phyloP scores from a whole-genome alignment of 305 asterid species.

The Fraxinus sp. region DNA sequence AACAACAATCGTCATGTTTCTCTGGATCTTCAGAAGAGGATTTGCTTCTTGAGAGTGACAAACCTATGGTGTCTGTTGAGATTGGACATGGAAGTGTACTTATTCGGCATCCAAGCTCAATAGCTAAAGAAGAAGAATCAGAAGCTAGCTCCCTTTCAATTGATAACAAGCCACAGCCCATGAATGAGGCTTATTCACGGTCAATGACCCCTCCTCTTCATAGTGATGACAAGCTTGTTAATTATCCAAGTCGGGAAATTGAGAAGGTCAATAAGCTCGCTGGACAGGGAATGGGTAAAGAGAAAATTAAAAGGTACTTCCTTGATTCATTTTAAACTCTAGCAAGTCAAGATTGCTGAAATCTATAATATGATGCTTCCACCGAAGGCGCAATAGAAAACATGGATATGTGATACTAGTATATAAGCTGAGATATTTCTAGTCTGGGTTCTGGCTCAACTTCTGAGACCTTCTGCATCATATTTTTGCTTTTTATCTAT shows the following conservation, averaged over 20 bases:
- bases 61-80: conserved; percentile 94
- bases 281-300: conserved; percentile 41
- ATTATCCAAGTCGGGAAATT: conserved; percentile 32
- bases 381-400: not conserved
- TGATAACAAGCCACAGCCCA: conserved; percentile 60
- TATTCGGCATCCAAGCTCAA: conserved; percentile 80
- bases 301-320: conserved; percentile 62
- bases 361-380: conserved; percentile 12
- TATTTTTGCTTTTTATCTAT: not conserved
- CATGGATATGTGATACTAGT: not conserved
- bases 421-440: conserved; percentile 4
- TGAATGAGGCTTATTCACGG: conserved; percentile 36
- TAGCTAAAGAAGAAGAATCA: conserved; percentile 89
- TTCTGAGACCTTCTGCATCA: not conserved
- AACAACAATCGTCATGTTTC: conserved; percentile 73
- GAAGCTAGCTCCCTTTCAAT: conserved; percentile 95
- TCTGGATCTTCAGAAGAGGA: conserved; percentile 90
- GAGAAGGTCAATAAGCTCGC: conserved; percentile 56
- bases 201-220: conserved; percentile 38
- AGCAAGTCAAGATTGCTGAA: not conserved
- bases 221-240: conserved; percentile 34
- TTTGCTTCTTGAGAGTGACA: conserved; percentile 76
- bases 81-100: conserved; percentile 98
- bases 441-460: not conserved
- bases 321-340: conserved; percentile 19